These are phyloP conservation scores for Trichoderma endophyticum DNA, from an alignment of 2,329 filamentous ascomycete species.

Conservation along the genomic window DNA sequence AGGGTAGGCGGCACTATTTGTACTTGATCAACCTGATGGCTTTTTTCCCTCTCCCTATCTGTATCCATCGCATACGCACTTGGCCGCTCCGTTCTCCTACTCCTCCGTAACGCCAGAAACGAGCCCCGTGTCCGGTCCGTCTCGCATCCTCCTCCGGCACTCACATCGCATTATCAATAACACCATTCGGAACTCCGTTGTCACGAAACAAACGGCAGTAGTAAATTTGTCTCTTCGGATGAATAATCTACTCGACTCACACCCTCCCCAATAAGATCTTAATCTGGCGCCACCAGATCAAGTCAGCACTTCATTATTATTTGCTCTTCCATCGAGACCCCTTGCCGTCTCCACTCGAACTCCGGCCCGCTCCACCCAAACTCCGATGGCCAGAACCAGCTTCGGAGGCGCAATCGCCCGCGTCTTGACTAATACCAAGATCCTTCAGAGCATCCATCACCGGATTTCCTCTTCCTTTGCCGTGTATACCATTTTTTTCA, in stretches of 20 bases:
- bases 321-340: background rate
- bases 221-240: background rate
- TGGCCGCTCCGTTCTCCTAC: background rate
- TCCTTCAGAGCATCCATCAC: background rate
- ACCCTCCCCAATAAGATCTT: background rate
- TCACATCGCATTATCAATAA: background rate
- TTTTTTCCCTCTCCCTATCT: background rate
- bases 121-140: background rate
- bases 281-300: background rate
- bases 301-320: background rate
- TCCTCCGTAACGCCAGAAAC: background rate
- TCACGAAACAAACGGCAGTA: background rate
- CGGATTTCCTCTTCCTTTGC: background rate
- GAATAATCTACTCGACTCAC: background rate
- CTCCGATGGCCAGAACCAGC: background rate
- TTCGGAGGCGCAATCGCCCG: background rate
- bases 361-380: slow-evolving; percentile 14
- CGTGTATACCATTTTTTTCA: background rate
- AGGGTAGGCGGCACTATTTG: background rate
- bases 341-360: slow-evolving; percentile 13
- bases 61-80: background rate
- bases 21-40: background rate
- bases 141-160: background rate
- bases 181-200: slow-evolving; percentile 1
- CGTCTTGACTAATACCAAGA: background rate